A percentile compares a stretch with the other conserved stretches of the same genome.
Conservation (phyloP, 306 rosid genomes). For the Albizia julibrissin region DNA sequence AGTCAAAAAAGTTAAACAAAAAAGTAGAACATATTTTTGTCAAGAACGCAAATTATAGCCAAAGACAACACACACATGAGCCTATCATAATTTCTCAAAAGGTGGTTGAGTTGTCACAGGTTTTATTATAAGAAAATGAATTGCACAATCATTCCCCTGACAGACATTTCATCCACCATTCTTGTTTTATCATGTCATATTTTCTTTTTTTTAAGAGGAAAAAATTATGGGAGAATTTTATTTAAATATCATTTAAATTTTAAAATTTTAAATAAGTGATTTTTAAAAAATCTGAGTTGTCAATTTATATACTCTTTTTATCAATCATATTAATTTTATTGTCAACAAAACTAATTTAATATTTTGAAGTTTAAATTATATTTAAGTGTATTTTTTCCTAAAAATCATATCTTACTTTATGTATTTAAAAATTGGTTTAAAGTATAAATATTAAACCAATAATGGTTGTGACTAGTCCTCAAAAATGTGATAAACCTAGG, state of each 20-base stretch:
- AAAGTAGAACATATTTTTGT: not conserved
- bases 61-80: conserved; percentile 34
- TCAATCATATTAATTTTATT: no score
- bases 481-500: no score
- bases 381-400: no score
- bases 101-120: conserved; percentile 53
- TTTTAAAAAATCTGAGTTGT: no score
- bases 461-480: no score
- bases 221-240: no score
- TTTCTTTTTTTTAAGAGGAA: not conserved
- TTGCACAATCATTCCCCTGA: conserved; percentile 43
- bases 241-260: no score
- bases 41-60: conserved; percentile 31
- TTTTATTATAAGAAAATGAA: conserved; percentile 7
- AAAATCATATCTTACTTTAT: not conserved
- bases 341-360: no score
- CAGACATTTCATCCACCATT: conserved; percentile 17
- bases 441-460: not conserved
- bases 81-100: conserved; percentile 33
- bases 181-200: conserved; percentile 3
- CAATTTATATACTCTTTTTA: no score
- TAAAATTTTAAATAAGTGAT: no score
- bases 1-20: not conserved
- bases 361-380: no score
- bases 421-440: not conserved